Conservation (phyloP, 2,329 filamentous ascomycete genomes). For the Pyrenophora graminea region DNA sequence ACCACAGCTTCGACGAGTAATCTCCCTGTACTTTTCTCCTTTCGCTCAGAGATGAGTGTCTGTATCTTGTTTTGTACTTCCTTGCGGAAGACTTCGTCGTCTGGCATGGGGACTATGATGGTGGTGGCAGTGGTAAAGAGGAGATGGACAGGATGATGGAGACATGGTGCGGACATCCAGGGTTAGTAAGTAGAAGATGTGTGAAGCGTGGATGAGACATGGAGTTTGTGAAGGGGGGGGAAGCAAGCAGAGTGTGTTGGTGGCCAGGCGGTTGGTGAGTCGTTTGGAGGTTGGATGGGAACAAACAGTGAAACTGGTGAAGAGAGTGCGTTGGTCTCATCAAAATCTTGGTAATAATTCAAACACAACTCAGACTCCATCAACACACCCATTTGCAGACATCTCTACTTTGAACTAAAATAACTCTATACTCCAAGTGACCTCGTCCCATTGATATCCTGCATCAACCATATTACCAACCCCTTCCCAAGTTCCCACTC, state of each 20-base stretch:
- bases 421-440: too few species aligned
- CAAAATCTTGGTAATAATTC: neutral
- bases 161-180: neutral
- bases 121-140: neutral
- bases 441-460: too few species aligned
- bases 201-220: neutral
- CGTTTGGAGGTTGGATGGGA: neutral
- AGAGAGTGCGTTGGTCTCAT: neutral
- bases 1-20: constrained; percentile 27
- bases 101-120: constrained; percentile 9
- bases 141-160: neutral
- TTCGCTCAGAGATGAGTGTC: constrained; percentile 13
- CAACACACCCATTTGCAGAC: too few species aligned
- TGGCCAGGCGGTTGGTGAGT: neutral
- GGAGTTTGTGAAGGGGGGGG: neutral
- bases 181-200: neutral
- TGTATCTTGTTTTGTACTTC: constrained; percentile 22
- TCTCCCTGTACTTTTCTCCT: constrained; percentile 12
- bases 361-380: too few species aligned
- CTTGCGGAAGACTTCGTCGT: constrained; percentile 14
- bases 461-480: too few species aligned
- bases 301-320: constrained; percentile 2
- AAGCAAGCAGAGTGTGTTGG: neutral
- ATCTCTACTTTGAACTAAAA: too few species aligned
- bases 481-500: too few species aligned